Percentiles rank a stretch among this genome's conserved stretches.
Conservation (phyloP, 345 rosid species). For the Kernera saxatilis region DNA sequence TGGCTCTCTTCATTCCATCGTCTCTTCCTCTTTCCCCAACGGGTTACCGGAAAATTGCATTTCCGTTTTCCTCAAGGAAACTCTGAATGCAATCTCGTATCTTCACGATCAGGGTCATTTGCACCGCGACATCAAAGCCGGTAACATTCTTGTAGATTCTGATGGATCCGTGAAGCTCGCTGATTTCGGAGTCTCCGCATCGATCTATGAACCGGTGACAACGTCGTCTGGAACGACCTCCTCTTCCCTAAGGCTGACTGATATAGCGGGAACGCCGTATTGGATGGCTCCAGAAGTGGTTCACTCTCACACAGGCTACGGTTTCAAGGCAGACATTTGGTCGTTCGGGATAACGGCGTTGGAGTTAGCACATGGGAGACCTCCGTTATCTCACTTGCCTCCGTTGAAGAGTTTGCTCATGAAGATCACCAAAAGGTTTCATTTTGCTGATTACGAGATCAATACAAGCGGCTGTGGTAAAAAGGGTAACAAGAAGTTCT, state of each 20-base stretch:
- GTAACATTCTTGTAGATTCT: conserved; percentile 66
- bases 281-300: conserved; percentile 99
- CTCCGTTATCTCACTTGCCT: conserved; percentile 77
- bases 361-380: conserved; percentile 79
- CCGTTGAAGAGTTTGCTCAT: conserved; percentile 66
- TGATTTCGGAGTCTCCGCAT: conserved; percentile 85
- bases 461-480: conserved; percentile 30
- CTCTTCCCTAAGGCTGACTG: conserved; percentile 49
- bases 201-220: conserved; percentile 47
- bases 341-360: conserved; percentile 88
- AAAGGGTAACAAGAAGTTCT: conserved; percentile 54
- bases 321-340: conserved; percentile 93
- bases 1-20: conserved; percentile 77
- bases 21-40: conserved; percentile 55
- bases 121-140: conserved; percentile 76
- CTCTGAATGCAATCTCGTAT: conserved; percentile 58
- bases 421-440: conserved; percentile 78
- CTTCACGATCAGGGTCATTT: conserved; percentile 79
- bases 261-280: conserved; percentile 77
- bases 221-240: conserved; percentile 23
- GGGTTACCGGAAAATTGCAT: conserved; percentile 79
- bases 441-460: conserved; percentile 62
- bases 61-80: conserved; percentile 61
- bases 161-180: conserved; percentile 72
- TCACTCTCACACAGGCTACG: conserved; percentile 81